Evolutionary conservation across 805 yeast genomes (phyloP).

Genomic region (Metschnikowia proteae): DNA sequence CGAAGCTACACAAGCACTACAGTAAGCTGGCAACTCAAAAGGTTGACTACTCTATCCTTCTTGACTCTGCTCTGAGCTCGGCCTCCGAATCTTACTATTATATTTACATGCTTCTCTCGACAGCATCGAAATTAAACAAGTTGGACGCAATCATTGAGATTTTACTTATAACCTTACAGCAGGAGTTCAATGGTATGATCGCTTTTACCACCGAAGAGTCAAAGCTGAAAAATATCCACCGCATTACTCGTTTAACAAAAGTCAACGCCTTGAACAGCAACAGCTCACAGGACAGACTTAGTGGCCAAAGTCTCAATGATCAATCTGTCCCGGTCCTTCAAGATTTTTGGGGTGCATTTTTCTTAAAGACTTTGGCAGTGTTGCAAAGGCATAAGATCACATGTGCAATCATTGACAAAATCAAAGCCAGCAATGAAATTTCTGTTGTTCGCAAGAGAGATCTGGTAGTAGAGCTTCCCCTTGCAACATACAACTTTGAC

Average conservation of each 20-base stretch:
- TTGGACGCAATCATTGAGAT: slow-evolving; percentile 55
- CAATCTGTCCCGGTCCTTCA: slow-evolving; percentile 53
- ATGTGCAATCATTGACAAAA: slow-evolving; percentile 46
- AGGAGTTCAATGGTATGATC: slow-evolving; percentile 62
- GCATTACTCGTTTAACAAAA: slow-evolving; percentile 27
- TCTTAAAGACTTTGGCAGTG: slow-evolving; percentile 56
- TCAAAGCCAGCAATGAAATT: slow-evolving; percentile 23
- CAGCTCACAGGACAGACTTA: slow-evolving; percentile 20
- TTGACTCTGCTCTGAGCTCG: slow-evolving; percentile 28
- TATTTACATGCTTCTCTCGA: slow-evolving; percentile 48
- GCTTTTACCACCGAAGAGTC: slow-evolving; percentile 62
- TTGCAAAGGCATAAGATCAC: slow-evolving; percentile 70
- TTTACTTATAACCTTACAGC: slow-evolving; percentile 50
- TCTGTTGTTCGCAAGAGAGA: slow-evolving; percentile 10
- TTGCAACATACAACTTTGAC: slow-evolving; percentile 18
- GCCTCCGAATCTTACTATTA: slow-evolving; percentile 48
- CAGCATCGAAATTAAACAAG: slow-evolving; percentile 58
- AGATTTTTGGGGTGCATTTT: slow-evolving; percentile 70
- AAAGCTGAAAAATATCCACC: slow-evolving; percentile 48
- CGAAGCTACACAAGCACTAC: slow-evolving; percentile 25
- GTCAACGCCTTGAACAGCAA: slow-evolving; percentile 28
- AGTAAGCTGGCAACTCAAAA: slow-evolving; percentile 14
- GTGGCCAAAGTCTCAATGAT: slow-evolving; percentile 39
- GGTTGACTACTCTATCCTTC: slow-evolving; percentile 29
- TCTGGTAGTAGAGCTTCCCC: slow-evolving; percentile 6